Base-by-base conservation (phyloP, 1,284 basidiomycete species). In the Lignosus rhinocerotis region DNA sequence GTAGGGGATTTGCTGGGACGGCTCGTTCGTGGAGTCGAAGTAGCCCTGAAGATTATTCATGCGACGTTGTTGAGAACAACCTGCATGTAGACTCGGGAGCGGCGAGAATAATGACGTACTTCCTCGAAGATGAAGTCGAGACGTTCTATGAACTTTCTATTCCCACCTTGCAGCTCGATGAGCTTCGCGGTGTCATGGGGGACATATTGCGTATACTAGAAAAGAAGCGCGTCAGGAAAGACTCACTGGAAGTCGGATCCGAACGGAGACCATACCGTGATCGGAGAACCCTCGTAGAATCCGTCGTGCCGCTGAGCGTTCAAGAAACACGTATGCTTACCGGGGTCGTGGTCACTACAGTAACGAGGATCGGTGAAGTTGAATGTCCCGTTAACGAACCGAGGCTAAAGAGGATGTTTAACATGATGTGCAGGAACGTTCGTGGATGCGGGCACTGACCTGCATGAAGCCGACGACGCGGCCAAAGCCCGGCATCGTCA, bases 361-460 rank as follows among this genome's bases (percentile, higher is more conserved):
- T 87, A 85, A 11, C 84, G 73, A 0, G 86, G 85, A 67, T 87
- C 85, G 1, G 85, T 87, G 60, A 80, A 85, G 64, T 82, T 83
- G 71, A 82, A 87, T 0, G 80, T 82, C 2, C 85, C 85, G 63
- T 86, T 80, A 1, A 76, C 73, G 59, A 83, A 85, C 6, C 82
- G 76, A 8, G 82, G 84, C 82, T 87, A 56, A 10, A 16, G 10
- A 3, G 17, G 19, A 34, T 39, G 8, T 12, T 25, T 14, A 25
- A 21, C 9, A 44, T 19, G 10, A 33, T 19, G 33, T n/a, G 4
- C 11, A 3, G 12, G 41, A 12, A 49, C 17, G 21, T 45, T 6
- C 30, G 42, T 7, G 11, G 30, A 31, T n/a, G 25, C 14, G n/a
- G 47, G n/a, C 2, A 12, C 67, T 54, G 51, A 84, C 83, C 78